phyloP scores from a whole-genome alignment of 164 flowering plant species.

The Litsea cubeba region DNA sequence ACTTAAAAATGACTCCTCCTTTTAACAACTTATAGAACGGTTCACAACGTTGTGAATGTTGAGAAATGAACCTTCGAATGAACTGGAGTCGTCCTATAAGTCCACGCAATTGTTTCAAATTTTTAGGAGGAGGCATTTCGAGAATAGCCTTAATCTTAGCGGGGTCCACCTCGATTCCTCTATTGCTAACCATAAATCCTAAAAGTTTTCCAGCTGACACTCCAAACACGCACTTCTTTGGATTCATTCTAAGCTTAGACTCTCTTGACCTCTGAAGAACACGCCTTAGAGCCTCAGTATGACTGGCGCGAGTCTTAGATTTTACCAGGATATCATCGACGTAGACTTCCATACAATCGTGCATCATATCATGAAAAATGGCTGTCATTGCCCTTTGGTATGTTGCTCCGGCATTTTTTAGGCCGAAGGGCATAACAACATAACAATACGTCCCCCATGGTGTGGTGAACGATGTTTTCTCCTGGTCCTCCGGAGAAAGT shows the following conservation, averaged over 20 bases:
- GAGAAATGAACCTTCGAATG: neutral
- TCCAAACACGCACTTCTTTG: neutral
- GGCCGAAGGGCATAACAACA: neutral
- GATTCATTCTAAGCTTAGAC: neutral
- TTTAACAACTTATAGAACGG: neutral
- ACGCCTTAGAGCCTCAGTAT: neutral
- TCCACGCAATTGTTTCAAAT: neutral
- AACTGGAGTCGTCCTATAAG: too few relatives aligned
- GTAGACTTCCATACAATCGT: neutral
- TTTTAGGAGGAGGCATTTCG: neutral
- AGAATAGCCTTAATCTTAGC: neutral
- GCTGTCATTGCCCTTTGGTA: neutral
- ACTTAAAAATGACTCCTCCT: neutral
- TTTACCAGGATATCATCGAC: neutral
- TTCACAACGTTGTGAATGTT: neutral
- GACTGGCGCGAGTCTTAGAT: neutral
- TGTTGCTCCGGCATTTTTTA: neutral
- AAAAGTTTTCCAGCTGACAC: neutral
- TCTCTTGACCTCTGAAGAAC: neutral
- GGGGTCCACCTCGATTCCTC: neutral
- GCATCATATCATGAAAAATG: slow-evolving; percentile 1
- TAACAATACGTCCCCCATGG: neutral
- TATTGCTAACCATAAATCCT: neutral
- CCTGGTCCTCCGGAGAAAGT: neutral
- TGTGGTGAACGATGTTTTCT: neutral